Evolutionary conservation across 164 flowering plant species (phyloP).

Genomic region (Umbilicus rupestris): DNA sequence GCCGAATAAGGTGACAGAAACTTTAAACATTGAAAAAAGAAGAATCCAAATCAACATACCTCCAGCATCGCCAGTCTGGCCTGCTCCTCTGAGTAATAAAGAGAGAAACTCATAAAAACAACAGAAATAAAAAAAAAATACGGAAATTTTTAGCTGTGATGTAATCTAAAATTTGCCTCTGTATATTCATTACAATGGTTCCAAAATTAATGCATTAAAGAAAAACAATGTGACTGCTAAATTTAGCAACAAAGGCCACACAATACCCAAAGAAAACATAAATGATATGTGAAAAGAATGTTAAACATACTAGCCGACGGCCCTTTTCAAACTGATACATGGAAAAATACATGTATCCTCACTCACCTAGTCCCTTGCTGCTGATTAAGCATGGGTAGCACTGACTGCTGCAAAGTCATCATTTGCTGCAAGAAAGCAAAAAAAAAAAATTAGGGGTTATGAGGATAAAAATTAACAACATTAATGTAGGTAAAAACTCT

Average conservation of each 20-base stretch:
- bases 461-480: not conserved
- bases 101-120: not conserved
- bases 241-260: too few relatives aligned
- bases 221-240: too few relatives aligned
- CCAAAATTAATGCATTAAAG: too few relatives aligned
- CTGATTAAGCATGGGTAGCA: slow-evolving; percentile 15
- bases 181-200: too few relatives aligned
- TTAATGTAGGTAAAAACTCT: not conserved
- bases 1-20: not conserved
- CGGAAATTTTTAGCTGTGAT: not conserved
- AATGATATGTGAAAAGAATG: not conserved
- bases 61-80: not conserved
- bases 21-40: not conserved
- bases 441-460: not conserved
- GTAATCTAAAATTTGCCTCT: too few relatives aligned
- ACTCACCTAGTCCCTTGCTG: slow-evolving; percentile 32
- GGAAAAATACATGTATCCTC: not conserved
- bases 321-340: not conserved
- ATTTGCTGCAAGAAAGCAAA: slow-evolving; percentile 24
- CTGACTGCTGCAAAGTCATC: slow-evolving; percentile 21
- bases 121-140: not conserved
- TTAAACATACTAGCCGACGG: not conserved
- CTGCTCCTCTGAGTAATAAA: not conserved
- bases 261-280: too few relatives aligned
- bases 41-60: not conserved